Conservation (phyloP, 192 early-diverging fungal genomes). For the Pilaira anomala region DNA sequence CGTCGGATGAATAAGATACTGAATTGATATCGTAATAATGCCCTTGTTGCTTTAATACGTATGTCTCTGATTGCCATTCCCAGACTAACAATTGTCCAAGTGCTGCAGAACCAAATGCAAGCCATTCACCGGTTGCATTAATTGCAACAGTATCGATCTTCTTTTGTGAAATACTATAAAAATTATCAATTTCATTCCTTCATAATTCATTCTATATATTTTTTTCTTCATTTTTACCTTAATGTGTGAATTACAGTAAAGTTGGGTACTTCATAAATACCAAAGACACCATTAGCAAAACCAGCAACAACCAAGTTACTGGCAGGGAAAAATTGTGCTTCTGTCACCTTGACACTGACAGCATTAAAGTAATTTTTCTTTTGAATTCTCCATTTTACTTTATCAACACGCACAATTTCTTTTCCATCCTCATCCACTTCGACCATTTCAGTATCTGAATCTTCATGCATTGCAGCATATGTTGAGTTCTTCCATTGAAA, state of each 20-base stretch:
- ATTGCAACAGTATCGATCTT: slow-evolving; percentile 87
- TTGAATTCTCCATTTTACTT: slow-evolving; percentile 52
- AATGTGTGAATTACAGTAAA: slow-evolving; percentile 94
- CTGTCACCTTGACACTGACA: slow-evolving; percentile 73
- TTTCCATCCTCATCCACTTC: slow-evolving; percentile 46
- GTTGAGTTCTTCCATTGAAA: slow-evolving; percentile 70
- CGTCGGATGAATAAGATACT: slow-evolving; percentile 86
- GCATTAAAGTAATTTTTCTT: slow-evolving; percentile 79
- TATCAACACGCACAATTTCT: slow-evolving; percentile 31
- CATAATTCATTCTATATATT: neutral
- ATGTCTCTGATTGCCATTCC: slow-evolving; percentile 99
- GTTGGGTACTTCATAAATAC: slow-evolving; percentile 95
- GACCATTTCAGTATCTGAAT: slow-evolving; percentile 59
- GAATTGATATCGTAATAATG: slow-evolving; percentile 94
- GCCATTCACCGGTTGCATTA: slow-evolving; percentile 93
- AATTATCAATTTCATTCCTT: neutral
- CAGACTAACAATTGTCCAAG: slow-evolving; percentile 97
- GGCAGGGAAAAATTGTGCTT: slow-evolving; percentile 70
- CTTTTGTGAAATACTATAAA: slow-evolving; percentile 83
- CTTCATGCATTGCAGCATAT: slow-evolving; percentile 40
- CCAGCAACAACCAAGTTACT: slow-evolving; percentile 83
- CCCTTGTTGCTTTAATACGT: slow-evolving; percentile 98
- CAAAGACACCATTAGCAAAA: slow-evolving; percentile 93
- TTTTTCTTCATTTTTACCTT: slow-evolving; percentile 50
- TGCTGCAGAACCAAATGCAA: slow-evolving; percentile 89